phyloP scores from a whole-genome alignment of 2,329 filamentous ascomycete species.

The Fonsecaea pedrosoi region DNA sequence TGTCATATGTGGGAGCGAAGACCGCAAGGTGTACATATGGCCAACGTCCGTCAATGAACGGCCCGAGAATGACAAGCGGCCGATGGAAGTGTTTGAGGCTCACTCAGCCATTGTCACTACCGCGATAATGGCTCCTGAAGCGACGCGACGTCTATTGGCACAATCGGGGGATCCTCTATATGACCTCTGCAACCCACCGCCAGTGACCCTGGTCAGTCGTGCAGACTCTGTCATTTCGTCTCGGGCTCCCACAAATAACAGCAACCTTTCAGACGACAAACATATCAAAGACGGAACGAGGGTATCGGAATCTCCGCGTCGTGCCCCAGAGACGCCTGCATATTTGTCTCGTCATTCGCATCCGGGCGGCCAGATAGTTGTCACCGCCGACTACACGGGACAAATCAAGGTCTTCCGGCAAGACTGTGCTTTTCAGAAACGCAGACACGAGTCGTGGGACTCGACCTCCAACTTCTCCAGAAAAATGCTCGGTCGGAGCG shows the following conservation, averaged over 20 bases:
- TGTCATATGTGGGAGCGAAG: slow-evolving; percentile 91
- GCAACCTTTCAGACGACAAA: slow-evolving; percentile 45
- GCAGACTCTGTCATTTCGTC: slow-evolving; percentile 67
- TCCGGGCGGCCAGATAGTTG: slow-evolving; percentile 82
- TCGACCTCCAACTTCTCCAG: slow-evolving; percentile 77
- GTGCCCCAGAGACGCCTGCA: slow-evolving; percentile 72
- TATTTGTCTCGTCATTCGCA: slow-evolving; percentile 80
- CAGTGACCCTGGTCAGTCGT: slow-evolving; percentile 78
- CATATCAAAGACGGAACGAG: slow-evolving; percentile 33
- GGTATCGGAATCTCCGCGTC: slow-evolving; percentile 44
- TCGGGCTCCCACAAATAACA: slow-evolving; percentile 52
- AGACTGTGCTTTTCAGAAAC: slow-evolving; percentile 85
- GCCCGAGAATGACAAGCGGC: slow-evolving; percentile 73
- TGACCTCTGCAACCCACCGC: slow-evolving; percentile 93
- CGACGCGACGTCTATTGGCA: slow-evolving; percentile 77
- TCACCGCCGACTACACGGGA: slow-evolving; percentile 87
- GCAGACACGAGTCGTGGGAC: slow-evolving; percentile 78
- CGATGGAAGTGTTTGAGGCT: slow-evolving; percentile 88
- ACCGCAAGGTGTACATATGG: slow-evolving; percentile 91
- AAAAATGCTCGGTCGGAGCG: slow-evolving; percentile 63
- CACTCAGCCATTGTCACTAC: slow-evolving; percentile 87
- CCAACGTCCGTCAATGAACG: slow-evolving; percentile 59
- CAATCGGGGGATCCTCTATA: slow-evolving; percentile 91
- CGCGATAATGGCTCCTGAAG: slow-evolving; percentile 82
- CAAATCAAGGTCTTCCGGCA: slow-evolving; percentile 94